phyloP scores from a whole-genome alignment of 148 eudicot genomes.

The Cornus florida region DNA sequence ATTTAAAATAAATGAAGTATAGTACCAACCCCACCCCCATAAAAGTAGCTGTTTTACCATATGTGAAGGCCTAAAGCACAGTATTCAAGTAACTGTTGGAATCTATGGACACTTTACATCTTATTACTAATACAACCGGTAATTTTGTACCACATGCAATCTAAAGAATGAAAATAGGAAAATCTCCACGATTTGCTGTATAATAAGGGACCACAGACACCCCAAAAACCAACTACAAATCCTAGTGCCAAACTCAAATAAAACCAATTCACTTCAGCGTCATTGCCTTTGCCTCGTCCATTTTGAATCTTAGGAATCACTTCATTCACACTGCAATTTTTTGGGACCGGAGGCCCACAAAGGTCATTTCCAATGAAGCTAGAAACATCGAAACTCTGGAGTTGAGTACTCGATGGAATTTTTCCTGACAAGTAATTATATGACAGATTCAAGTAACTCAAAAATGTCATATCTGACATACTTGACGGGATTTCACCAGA shows the following conservation, averaged over 20 bases:
- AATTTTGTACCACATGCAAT: too few species aligned
- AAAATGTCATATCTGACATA: too few species aligned
- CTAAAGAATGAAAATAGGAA: not conserved
- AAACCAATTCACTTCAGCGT: too few species aligned
- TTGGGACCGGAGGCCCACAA: not conserved
- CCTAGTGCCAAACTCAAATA: not conserved
- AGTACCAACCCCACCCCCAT: too few species aligned
- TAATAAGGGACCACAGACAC: not conserved
- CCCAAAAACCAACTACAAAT: constrained; percentile 1
- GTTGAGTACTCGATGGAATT: constrained; percentile 3
- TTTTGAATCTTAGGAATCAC: too few species aligned
- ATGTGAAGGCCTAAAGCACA: too few species aligned
- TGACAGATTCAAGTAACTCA: not conserved
- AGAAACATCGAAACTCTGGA: not conserved
- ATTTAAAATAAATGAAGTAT: too few species aligned
- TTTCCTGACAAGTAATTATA: not conserved
- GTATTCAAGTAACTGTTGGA: too few species aligned
- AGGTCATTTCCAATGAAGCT: not conserved
- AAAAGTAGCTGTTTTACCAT: too few species aligned
- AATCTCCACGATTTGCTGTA: not conserved
- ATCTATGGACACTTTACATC: too few species aligned
- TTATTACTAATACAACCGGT: not conserved
- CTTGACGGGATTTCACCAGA: too few species aligned
- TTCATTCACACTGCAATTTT: not conserved
- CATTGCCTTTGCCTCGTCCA: too few species aligned